Evolutionary conservation across 371 early-diverging fungal species (phyloP), one percentile per base, ranked within the genome.

Genomic region (Funneliformis caledonium): DNA sequence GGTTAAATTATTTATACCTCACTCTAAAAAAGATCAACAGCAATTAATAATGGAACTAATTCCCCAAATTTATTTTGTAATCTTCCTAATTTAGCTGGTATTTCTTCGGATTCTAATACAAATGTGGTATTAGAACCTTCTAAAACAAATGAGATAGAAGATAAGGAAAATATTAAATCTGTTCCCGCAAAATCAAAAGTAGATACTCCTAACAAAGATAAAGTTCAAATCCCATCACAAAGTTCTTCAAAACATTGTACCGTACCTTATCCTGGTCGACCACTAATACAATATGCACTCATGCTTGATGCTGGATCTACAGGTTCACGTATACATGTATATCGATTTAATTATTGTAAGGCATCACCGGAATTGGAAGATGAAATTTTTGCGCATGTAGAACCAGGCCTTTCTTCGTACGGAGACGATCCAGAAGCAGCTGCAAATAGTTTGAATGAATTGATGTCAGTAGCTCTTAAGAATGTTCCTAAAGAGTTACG

Each of bases 261-360:
- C n/a, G 75, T 86, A 4, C 85, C 91, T 19, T 82, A 88, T 80
- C 88, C 88, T 81, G 92, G 91, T 72, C 86, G 87, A 76, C 91
- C 91, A 16, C 78, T 89, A 37, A 85, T 90, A 60, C 88, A 92
- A 81, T 91, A 92, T 84, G 91, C 89, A 7, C 82, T 93, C 52
- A 96, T 98, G 93, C 85, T 98, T 69, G 99, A 98, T 83, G 99
- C 99, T 47, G 99, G 99, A 8, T 97, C 97, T 4, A 96, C 97
- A n/a, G 99, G 99, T 22, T 96, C 97, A 2, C 93, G 99, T 26
- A 95, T 98, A 73, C 99, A 98, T 83, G 95, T 97, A 65, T 98
- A 98, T 90, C 89, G 91, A 72, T 93, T 93, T 86, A 95, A 95
- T 84, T 91, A 93, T 84, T 97, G 98, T 88, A 89, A 93, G 79